Base-by-base conservation (phyloP, 1,284 basidiomycete species). In the Microbotryum scabiosae region DNA sequence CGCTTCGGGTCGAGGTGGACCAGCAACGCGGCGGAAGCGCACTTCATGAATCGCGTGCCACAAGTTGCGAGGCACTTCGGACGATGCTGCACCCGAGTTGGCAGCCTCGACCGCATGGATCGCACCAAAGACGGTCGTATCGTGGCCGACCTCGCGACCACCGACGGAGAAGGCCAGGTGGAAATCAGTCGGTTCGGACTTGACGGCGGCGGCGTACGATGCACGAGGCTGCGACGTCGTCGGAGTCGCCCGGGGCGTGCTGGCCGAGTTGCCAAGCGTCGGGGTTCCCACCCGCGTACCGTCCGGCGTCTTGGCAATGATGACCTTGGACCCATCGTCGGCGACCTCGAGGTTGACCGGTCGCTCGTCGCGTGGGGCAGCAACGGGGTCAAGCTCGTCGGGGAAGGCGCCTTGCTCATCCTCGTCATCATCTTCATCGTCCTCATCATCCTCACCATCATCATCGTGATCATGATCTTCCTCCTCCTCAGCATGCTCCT, bases 141-240 rank as follows among this genome's bases (percentile, higher is more conserved):
- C 87, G 63, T 94, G 77, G 0, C 86, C 85, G 26, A 98, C 77
- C 18, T 83, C 77, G 62, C 89, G 84, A 60, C 88, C 90, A 69
- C 90, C 89, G 81, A 97, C 86, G 21, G 83, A 86, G 75, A 99
- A 98, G 74, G 93, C 88, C 52, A 98, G 82, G 74, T 98, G 93
- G 90, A 92, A 99, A 72, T 98, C 93, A 25, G 82, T 83, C 20
- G 92, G 90, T 72, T 90, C 88, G 2, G 90, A 79, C 77, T 94
- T 97, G 65, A 97, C 79, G 5, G 92, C 93, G 2, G 91, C 86
- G 21, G 96, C 92, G 74, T 99, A 98, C 2, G 94, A 97, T 0
- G 62, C 56, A 16, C 63, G 67, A 47, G 64, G 54, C 54, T 36
- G 51, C 30, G 51, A 47, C 12, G 74, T 60, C 41, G 59, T 32